Conservation (phyloP, 2,329 filamentous ascomycete species). For the Aureobasidium sp. region DNA sequence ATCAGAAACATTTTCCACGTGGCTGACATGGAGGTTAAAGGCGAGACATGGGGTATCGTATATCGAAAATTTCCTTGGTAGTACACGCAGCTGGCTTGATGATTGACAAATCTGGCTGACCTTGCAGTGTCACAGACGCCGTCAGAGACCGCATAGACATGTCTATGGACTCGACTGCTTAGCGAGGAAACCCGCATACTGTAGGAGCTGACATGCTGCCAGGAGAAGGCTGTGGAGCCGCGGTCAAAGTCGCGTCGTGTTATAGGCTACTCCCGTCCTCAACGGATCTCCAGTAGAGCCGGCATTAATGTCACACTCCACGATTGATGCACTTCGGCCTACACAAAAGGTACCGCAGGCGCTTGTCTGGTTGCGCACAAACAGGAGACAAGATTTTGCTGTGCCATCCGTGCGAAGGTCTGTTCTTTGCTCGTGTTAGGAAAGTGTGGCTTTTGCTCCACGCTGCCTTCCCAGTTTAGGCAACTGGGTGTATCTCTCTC, state of each 20-base stretch:
- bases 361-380: conserved; percentile 1
- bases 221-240: neutral
- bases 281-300: neutral
- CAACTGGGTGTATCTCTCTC: neutral
- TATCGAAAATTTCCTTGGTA: neutral
- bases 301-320: neutral
- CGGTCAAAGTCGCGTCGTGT: neutral
- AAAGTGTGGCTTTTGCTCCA: conserved; percentile 3
- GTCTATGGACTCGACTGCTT: neutral
- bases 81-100: neutral
- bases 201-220: neutral
- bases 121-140: neutral
- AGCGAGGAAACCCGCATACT: neutral
- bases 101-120: conserved; percentile 5
- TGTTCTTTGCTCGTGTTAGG: neutral
- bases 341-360: neutral
- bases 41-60: conserved; percentile 6
- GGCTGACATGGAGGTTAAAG: neutral
- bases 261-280: neutral
- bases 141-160: neutral
- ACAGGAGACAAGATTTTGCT: conserved; percentile 4
- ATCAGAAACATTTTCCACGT: neutral
- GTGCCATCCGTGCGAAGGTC: neutral
- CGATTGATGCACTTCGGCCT: neutral
- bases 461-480: neutral